These are phyloP conservation scores for Penicillium ucsense DNA, from an alignment of 495 filamentous ascomycete species.

Conservation along the genomic window DNA sequence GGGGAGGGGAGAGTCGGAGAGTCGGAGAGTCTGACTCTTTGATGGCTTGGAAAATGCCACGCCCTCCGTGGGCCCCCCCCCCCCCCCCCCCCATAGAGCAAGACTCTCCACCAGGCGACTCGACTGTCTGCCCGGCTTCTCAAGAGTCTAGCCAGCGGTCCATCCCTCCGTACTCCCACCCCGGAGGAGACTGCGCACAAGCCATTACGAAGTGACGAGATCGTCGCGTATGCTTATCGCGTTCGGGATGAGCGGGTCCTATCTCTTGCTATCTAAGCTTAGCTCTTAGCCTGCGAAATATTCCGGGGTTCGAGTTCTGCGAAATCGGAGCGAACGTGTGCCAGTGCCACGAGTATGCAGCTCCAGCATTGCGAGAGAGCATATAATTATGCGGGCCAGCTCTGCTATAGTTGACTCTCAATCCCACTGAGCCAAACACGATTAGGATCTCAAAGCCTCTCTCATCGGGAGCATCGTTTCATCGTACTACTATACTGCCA, in stretches of 20 bases:
- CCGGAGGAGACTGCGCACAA: not conserved
- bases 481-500: no score
- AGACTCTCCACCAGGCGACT: no score
- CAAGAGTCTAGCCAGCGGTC: not conserved
- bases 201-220: slow-evolving; percentile 9
- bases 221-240: slow-evolving; percentile 5
- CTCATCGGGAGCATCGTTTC: no score
- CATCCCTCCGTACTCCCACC: not conserved
- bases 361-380: not conserved
- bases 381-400: not conserved
- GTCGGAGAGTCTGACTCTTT: no score
- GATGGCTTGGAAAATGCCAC: no score
- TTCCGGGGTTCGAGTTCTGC: slow-evolving; percentile 4
- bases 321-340: slow-evolving; percentile 4
- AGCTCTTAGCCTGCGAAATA: not conserved
- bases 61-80: no score
- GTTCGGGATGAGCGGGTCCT: slow-evolving; percentile 2
- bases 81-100: no score
- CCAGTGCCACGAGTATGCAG: not conserved
- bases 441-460: no score
- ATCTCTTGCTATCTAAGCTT: slow-evolving; percentile 15
- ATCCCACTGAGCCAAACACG: no score
- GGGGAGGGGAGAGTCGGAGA: no score
- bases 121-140: not conserved
- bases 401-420: no score